Evolutionary conservation across 192 early-diverging fungal species (phyloP).

Genomic region (Mycoemilia scoparia): DNA sequence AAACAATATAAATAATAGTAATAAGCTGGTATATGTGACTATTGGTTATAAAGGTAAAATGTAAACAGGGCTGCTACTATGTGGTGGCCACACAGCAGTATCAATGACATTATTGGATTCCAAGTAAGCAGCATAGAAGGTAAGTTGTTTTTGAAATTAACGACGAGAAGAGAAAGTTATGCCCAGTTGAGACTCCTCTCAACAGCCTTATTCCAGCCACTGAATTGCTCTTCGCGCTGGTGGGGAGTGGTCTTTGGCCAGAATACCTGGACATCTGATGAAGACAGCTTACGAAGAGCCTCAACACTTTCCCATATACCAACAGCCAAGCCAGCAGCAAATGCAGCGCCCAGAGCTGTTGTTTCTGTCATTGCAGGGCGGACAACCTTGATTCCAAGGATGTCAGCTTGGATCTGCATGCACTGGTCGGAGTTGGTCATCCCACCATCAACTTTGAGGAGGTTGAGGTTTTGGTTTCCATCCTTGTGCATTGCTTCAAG

Average conservation of each 20-base stretch:
- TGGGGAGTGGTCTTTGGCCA: conserved; percentile 25
- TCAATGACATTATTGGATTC: neutral
- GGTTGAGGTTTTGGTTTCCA: conserved; percentile 39
- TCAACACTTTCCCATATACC: conserved; percentile 40
- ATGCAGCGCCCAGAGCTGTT: conserved; percentile 79
- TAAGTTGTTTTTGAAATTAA: neutral
- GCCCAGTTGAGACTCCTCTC: conserved; percentile 45
- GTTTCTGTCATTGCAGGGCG: conserved; percentile 80
- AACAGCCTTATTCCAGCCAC: conserved; percentile 60
- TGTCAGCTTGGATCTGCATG: conserved; percentile 87
- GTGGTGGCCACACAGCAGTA: neutral
- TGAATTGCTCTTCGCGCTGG: conserved; percentile 40
- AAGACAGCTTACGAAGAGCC: conserved; percentile 35
- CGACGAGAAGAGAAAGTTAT: conserved; percentile 3
- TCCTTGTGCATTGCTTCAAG: conserved; percentile 80
- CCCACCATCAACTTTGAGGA: conserved; percentile 89
- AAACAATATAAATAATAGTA: neutral
- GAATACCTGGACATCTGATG: conserved; percentile 26
- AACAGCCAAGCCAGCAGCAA: conserved; percentile 66
- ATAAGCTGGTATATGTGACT: too few species aligned
- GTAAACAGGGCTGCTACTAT: neutral
- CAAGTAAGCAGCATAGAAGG: neutral
- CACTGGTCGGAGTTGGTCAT: conserved; percentile 73
- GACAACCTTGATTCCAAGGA: conserved; percentile 56
- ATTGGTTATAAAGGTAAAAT: too few species aligned